Evolutionary conservation across 345 rosid species (phyloP), one percentile per base, ranked within the genome.

Genomic region (thale cress (Arabidopsis thaliana)): DNA sequence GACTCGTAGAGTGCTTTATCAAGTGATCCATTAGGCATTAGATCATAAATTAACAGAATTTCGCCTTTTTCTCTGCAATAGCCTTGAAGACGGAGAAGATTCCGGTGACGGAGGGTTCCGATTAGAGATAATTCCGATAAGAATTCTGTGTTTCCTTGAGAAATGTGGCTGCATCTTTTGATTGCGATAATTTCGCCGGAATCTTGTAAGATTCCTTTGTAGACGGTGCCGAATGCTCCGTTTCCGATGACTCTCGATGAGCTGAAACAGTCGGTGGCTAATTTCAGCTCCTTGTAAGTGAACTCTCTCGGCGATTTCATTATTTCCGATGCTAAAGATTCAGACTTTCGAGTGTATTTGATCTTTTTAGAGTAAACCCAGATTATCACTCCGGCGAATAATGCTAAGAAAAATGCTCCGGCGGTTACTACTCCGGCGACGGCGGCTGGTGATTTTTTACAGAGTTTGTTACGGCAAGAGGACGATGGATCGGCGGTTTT

Each of bases 371-470:
- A 85, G 85, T 85, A 88, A 1, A 83, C 76, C 99, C 99, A 96
- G 25, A 93, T 77, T 0, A 88, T 75, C 22, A 79, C 83, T 20
- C 96, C 94, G 14, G 97, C 91, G 69, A 90, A 87, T 9, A 91
- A 25, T 4, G 89, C 99, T 5, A 96, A 81, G 82, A 93, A 81
- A 82, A 87, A 91, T 4, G 98, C 98, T 49, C 99, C 85, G 20
- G 98, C 97, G 2, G 98, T 93, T 20, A 87, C 97, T 0, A 89
- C 98, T 30, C 99, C 99, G 25, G 95, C 99, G 57, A 96, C 98
- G 8, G 98, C 98, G 63, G 96, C 98, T 1, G 98, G 85, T 20
- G 93, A 88, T 62, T 87, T 83, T 73, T 85, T 90, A 73, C 98
- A 94, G 49, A 94, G 89, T 82, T 85, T 87, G 76, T 90, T 87